Conservation (phyloP, 2,329 filamentous ascomycete genomes). For the Aspergillus brunneoviolaceus region DNA sequence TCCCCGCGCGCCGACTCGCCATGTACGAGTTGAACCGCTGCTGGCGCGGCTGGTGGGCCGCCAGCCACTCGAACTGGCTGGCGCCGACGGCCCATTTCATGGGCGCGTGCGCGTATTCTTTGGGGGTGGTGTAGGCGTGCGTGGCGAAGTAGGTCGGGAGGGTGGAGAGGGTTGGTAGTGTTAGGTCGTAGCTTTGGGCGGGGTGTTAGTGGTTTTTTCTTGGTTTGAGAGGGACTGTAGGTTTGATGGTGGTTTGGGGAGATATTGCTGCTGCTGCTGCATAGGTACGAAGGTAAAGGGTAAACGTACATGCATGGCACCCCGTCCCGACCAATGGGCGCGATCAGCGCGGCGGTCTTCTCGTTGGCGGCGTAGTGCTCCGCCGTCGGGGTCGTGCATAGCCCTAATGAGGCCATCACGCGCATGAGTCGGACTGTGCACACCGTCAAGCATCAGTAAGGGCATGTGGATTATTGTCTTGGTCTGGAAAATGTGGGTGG, state of each 20-base stretch:
- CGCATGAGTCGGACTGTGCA: constrained; percentile 32
- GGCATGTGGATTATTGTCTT: too few relatives aligned
- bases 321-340: constrained; percentile 31
- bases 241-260: too few relatives aligned
- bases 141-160: constrained; percentile 32
- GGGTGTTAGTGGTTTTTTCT: not conserved
- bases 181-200: constrained; percentile 27
- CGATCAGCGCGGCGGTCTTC: constrained; percentile 27
- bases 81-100: constrained; percentile 36
- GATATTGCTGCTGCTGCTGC: too few relatives aligned
- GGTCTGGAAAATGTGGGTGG: too few relatives aligned
- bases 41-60: constrained; percentile 26
- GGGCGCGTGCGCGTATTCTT: constrained; percentile 29
- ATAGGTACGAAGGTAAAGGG: too few relatives aligned
- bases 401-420: constrained; percentile 29
- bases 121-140: constrained; percentile 27
- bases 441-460: too few relatives aligned
- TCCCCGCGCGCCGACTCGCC: constrained; percentile 32
- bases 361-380: constrained; percentile 29
- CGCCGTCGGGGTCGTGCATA: constrained; percentile 22
- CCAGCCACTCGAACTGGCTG: constrained; percentile 37
- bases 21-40: constrained; percentile 36
- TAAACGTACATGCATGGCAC: constrained; percentile 30
- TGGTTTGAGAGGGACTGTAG: too few relatives aligned
- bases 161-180: constrained; percentile 32